Conservation (phyloP, 2,329 filamentous ascomycete genomes). For the Epichloe uncinata region DNA sequence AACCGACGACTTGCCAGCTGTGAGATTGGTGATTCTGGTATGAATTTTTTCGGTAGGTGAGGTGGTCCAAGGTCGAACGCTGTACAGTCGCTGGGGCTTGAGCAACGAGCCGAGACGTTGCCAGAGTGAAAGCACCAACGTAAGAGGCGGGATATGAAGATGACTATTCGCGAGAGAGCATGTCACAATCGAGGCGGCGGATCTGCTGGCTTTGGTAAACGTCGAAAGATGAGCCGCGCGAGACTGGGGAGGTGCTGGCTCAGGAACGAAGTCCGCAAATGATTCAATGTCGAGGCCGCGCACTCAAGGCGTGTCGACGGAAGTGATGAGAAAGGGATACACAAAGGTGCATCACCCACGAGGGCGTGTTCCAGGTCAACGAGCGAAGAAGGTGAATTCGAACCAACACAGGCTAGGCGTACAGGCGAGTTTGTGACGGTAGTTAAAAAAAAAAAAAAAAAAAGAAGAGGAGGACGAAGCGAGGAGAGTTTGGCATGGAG, state of each 20-base stretch:
- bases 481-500: background rate
- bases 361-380: background rate
- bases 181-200: background rate
- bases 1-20: background rate
- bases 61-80: background rate
- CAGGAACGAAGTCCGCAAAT: background rate
- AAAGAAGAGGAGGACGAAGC: background rate
- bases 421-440: background rate
- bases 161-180: background rate
- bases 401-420: background rate
- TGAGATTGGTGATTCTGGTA: background rate
- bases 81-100: background rate
- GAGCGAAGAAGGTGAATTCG: background rate
- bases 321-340: background rate
- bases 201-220: background rate
- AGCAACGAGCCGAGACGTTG: background rate
- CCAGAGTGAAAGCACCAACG: background rate
- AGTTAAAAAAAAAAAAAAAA: background rate
- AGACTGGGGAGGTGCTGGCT: background rate
- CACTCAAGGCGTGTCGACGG: background rate
- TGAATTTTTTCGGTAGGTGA: background rate
- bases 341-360: constrained; percentile 1
- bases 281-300: background rate
- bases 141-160: background rate
- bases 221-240: background rate